Evolutionary conservation across 345 rosid species (phyloP).

Genomic region (Populus euphratica): DNA sequence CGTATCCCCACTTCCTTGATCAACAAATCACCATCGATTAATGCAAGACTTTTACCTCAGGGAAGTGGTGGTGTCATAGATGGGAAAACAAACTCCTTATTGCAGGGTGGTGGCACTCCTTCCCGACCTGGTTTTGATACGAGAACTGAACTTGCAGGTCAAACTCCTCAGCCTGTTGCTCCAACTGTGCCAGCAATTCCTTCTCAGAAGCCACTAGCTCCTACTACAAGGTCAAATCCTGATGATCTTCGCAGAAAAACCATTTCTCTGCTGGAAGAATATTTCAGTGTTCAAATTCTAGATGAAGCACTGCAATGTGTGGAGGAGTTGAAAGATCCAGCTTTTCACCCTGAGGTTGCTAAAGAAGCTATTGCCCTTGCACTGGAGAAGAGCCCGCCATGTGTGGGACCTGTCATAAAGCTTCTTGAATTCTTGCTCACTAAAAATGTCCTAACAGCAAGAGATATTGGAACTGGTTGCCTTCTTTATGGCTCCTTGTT

Average conservation of each 20-base stretch:
- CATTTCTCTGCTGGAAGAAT: conserved; percentile 56
- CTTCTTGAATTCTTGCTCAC: conserved; percentile 42
- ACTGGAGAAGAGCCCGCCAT: conserved; percentile 60
- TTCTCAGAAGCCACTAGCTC: conserved; percentile 18
- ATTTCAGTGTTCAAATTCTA: conserved; percentile 43
- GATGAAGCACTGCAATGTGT: conserved; percentile 73
- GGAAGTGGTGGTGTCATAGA: conserved; percentile 31
- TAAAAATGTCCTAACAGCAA: conserved; percentile 37
- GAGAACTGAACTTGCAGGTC: conserved; percentile 18
- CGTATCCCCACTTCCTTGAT: conserved; percentile 39
- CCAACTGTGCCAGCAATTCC: conserved; percentile 16
- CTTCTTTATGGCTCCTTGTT: conserved; percentile 54
- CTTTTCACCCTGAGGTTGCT: conserved; percentile 60
- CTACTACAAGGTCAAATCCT: conserved; percentile 26
- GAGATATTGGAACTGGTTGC: conserved; percentile 56
- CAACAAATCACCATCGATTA: conserved; percentile 38
- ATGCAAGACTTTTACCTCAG: conserved; percentile 31
- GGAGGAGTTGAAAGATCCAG: conserved; percentile 54
- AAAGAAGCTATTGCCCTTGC: conserved; percentile 70
- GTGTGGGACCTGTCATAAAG: conserved; percentile 39
- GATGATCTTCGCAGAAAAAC: conserved; percentile 53
- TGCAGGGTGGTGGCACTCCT: conserved; percentile 34
- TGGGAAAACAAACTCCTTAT: conserved; percentile 34
- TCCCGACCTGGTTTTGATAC: conserved; percentile 17
- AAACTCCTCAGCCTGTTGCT: conserved; percentile 10